These are phyloP conservation scores for Beauveria medogensis DNA, from an alignment of 2,329 filamentous ascomycete species.

Conservation along the genomic window DNA sequence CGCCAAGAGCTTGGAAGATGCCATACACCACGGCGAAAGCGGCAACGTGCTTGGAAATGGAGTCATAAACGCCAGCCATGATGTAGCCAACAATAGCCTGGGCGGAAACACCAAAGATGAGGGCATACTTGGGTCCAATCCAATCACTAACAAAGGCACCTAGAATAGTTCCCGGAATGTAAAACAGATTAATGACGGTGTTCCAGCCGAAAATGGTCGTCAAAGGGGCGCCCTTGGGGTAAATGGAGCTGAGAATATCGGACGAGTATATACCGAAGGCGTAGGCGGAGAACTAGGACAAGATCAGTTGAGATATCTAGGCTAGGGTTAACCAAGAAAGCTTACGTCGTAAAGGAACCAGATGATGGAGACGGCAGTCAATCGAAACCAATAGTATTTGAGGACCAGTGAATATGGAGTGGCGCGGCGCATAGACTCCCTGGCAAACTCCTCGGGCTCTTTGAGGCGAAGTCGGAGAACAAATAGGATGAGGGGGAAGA, in stretches of 20 bases:
- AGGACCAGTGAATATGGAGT: constrained; percentile 49
- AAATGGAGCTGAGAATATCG: constrained; percentile 60
- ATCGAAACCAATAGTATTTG: constrained; percentile 64
- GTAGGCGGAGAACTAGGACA: constrained; percentile 61
- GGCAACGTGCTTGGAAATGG: constrained; percentile 48
- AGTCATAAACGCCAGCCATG: constrained; percentile 73
- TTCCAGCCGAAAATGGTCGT: constrained; percentile 84
- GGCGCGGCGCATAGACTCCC: constrained; percentile 56
- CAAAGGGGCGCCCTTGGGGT: constrained; percentile 50
- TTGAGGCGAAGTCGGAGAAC: constrained; percentile 63
- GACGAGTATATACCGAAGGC: constrained; percentile 81
- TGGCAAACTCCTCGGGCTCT: constrained; percentile 70
- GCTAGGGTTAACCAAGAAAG: neutral
- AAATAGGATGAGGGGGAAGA: constrained; percentile 68
- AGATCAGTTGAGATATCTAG: neutral
- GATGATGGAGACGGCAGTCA: constrained; percentile 62
- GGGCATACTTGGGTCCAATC: constrained; percentile 68
- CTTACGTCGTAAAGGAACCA: constrained; percentile 77
- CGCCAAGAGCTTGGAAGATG: constrained; percentile 30
- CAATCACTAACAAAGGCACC: constrained; percentile 72
- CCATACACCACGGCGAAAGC: constrained; percentile 31
- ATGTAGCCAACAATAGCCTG: constrained; percentile 80
- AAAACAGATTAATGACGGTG: constrained; percentile 80
- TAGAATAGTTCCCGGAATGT: constrained; percentile 71
- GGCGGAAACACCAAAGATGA: constrained; percentile 60